Evolutionary conservation across 768 basidiomycete species (phyloP).

Genomic region (Naganishia vaughanmartiniae): DNA sequence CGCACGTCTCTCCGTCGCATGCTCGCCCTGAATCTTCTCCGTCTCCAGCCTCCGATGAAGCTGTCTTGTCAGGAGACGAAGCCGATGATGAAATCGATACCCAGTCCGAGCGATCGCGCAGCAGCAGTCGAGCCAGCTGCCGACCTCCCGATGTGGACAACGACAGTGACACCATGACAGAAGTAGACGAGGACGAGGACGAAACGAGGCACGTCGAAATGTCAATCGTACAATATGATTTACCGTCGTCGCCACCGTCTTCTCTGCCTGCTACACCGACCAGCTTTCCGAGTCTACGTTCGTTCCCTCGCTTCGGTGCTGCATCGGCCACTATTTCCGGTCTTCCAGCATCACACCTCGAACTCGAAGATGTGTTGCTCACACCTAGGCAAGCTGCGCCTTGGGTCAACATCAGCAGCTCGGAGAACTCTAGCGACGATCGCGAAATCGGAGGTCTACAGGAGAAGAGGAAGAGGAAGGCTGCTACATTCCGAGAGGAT

Average conservation of each 20-base stretch:
- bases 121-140: background rate
- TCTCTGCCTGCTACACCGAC: background rate
- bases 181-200: background rate
- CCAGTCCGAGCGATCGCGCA: background rate
- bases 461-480: background rate
- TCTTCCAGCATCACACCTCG: no score
- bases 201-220: background rate
- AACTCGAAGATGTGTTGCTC: slow-evolving; percentile 7
- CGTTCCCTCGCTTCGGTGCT: slow-evolving; percentile 3
- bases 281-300: background rate
- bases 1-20: no score
- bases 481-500: background rate
- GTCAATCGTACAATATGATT: background rate
- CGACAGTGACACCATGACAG: background rate
- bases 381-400: background rate
- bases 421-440: background rate
- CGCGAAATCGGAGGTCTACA: background rate
- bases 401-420: background rate
- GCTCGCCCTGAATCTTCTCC: background rate
- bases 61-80: slow-evolving; percentile 1
- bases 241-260: background rate
- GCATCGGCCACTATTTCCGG: background rate
- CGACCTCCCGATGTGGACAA: background rate
- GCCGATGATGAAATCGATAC: slow-evolving; percentile 17
- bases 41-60: background rate